Conservation (phyloP, 495 filamentous ascomycete genomes). For the Neurospora sp. region DNA sequence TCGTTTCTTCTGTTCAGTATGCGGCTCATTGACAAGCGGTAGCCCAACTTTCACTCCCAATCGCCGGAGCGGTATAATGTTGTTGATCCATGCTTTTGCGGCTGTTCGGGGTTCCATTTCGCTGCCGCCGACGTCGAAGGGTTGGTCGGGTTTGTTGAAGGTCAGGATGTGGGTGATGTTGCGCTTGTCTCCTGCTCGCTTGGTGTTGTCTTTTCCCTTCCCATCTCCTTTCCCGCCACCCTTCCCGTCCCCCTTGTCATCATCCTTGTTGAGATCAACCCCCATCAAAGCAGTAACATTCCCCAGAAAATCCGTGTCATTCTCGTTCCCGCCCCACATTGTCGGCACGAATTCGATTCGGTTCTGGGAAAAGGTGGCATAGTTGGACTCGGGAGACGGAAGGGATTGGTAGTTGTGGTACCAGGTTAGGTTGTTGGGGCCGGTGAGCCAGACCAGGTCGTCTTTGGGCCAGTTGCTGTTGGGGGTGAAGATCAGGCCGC, state of each 20-base stretch:
- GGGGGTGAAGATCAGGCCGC: constrained; percentile 50
- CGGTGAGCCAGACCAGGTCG: constrained; percentile 38
- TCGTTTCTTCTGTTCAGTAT: constrained; percentile 4
- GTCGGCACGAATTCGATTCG: constrained; percentile 54
- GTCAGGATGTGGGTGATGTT: constrained; percentile 47
- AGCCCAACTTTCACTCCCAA: constrained; percentile 40
- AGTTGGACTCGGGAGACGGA: constrained; percentile 27
- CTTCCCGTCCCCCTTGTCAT: neutral
- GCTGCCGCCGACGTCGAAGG: constrained; percentile 37
- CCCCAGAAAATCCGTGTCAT: constrained; percentile 36
- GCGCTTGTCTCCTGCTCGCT: neutral
- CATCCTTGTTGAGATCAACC: constrained; percentile 12
- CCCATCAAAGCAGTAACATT: constrained; percentile 32
- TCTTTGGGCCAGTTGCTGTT: constrained; percentile 32
- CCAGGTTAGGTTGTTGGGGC: constrained; percentile 46
- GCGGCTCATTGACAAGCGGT: constrained; percentile 39
- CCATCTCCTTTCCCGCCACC: neutral
- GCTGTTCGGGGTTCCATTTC: constrained; percentile 37
- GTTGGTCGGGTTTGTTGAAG: constrained; percentile 57
- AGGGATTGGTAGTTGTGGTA: constrained; percentile 55
- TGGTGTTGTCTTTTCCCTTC: neutral
- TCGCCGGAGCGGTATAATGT: constrained; percentile 46
- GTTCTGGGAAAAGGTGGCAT: constrained; percentile 20
- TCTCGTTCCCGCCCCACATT: constrained; percentile 46
- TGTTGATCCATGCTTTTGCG: constrained; percentile 43